Evolutionary conservation across 2,329 filamentous ascomycete genomes (phyloP).

Genomic region (Claviceps pusilla): DNA sequence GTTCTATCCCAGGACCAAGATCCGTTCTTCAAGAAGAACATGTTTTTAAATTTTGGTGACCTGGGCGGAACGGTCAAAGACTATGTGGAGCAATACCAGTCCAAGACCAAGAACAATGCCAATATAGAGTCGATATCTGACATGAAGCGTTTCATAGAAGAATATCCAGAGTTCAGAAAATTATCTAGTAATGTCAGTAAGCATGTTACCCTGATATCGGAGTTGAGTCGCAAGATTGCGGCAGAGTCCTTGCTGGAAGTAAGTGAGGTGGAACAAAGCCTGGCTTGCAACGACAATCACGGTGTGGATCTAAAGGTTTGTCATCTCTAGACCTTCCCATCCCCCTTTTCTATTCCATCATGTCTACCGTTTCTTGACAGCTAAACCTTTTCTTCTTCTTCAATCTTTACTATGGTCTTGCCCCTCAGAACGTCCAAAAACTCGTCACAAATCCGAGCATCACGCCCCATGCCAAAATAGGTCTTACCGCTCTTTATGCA

Average conservation of each 20-base stretch:
- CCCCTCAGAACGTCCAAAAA: slow-evolving; percentile 57
- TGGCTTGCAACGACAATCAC: slow-evolving; percentile 95
- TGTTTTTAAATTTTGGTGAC: slow-evolving; percentile 96
- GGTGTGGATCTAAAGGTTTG: slow-evolving; percentile 71
- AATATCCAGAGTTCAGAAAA: slow-evolving; percentile 95
- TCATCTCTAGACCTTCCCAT: not conserved
- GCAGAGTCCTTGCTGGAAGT: slow-evolving; percentile 84
- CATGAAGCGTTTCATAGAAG: slow-evolving; percentile 98
- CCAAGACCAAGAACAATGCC: slow-evolving; percentile 88
- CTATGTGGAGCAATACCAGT: slow-evolving; percentile 95
- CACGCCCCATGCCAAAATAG: slow-evolving; percentile 68
- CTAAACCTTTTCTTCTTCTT: slow-evolving; percentile 9
- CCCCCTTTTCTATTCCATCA: not conserved
- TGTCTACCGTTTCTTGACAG: not conserved
- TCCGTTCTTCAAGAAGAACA: slow-evolving; percentile 97
- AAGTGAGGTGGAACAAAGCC: slow-evolving; percentile 88
- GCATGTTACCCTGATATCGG: slow-evolving; percentile 88
- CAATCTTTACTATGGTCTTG: not conserved
- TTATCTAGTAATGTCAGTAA: slow-evolving; percentile 97
- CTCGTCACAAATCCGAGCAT: slow-evolving; percentile 71
- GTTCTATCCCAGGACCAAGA: slow-evolving; percentile 94
- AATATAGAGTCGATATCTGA: slow-evolving; percentile 95
- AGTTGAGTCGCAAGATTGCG: slow-evolving; percentile 76
- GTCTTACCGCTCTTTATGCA: slow-evolving; percentile 85
- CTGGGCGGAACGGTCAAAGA: slow-evolving; percentile 93